Evolutionary conservation across 2,329 filamentous ascomycete genomes (phyloP), one percentile per base, ranked within the genome.

Genomic region (Reticulascus tulasneorum): DNA sequence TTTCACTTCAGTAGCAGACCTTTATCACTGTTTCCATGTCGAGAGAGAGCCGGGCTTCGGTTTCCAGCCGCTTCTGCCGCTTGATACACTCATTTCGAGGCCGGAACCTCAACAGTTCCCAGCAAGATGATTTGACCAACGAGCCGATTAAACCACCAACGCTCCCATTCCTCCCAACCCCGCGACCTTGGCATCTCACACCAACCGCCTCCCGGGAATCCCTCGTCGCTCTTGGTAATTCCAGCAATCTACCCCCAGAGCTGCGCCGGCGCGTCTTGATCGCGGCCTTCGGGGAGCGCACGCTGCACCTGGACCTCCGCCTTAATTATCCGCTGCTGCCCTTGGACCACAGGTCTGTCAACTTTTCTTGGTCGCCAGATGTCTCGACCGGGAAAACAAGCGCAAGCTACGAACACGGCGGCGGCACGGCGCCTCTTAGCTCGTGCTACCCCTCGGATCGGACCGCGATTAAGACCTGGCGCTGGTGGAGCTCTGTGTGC

Each of bases 181-280:
- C 26, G 13, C 35, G 35, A 24, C 18, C n/a, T n/a, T n/a, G 35
- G 17, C 17, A 23, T 10, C 26, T 37, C 11, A 33, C 28, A 16
- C 35, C 35, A 2, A 27, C 29, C 19, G 11, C 11, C 17, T 18
- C 17, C 22, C 3, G 28, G 27, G 11, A 15, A 3, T 12, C n/a
- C 18, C 4, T 37, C 23, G 18, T 20, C 29, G 23, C 35, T 8
- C 35, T 37, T 19, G 35, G 35, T 2, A 27, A 18, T 18, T 44
- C 35, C 22, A 23, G 34, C 16, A 48, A 46, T 19, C 45, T 63
- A 2, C 58, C 60, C 8, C 40, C 52, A 8, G 59, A 63, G 42
- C 50, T 63, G 7, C 52, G 60, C 13, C 53, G 48, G 30, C 51
- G 51, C 42, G 52, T 62, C 29, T 33, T 53, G 11, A 26, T 39